phyloP scores from a whole-genome alignment of 2,329 filamentous ascomycete genomes.

The Claviceps sp. region DNA sequence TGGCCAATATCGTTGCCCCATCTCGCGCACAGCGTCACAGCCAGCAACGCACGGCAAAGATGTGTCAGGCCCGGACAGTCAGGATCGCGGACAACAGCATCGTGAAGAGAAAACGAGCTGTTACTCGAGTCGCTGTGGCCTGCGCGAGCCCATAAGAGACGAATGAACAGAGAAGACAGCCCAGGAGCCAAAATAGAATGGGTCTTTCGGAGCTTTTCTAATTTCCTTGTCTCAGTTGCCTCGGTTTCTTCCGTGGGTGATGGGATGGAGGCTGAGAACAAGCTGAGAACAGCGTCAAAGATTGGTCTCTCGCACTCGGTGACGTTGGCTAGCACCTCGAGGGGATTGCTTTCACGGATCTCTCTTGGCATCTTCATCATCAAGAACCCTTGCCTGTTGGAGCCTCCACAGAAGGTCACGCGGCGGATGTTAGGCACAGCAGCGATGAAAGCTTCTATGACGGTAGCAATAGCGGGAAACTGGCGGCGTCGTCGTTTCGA shows the following conservation, averaged over 20 bases:
- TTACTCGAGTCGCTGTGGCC: constrained; percentile 39
- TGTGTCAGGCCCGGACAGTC: constrained; percentile 63
- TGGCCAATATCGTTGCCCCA: constrained; percentile 52
- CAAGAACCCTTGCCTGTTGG: constrained; percentile 72
- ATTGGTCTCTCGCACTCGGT: constrained; percentile 14
- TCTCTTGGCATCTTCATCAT: constrained; percentile 52
- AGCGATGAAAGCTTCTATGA: constrained; percentile 61
- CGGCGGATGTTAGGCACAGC: constrained; percentile 57
- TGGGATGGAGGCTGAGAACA: constrained; percentile 30
- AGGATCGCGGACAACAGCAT: constrained; percentile 55
- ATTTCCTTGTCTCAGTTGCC: too few relatives aligned
- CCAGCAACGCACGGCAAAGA: constrained; percentile 54
- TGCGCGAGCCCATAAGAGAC: constrained; percentile 36
- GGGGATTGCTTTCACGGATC: constrained; percentile 51
- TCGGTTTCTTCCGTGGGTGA: constrained; percentile 9
- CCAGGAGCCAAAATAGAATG: constrained; percentile 30
- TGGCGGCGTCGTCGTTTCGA: constrained; percentile 68
- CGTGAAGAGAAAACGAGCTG: constrained; percentile 57
- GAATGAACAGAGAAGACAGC: constrained; percentile 31
- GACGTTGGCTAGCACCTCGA: constrained; percentile 27
- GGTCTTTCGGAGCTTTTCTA: constrained; percentile 17
- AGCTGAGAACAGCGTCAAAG: constrained; percentile 23
- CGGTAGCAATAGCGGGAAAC: constrained; percentile 69
- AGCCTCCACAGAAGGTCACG: constrained; percentile 76
- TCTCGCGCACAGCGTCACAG: constrained; percentile 56